A percentile compares a stretch with the other conserved stretches of the same genome.
Evolutionary conservation across 805 yeast genomes (phyloP).

Genomic region (Sporopachydermia lactativora): DNA sequence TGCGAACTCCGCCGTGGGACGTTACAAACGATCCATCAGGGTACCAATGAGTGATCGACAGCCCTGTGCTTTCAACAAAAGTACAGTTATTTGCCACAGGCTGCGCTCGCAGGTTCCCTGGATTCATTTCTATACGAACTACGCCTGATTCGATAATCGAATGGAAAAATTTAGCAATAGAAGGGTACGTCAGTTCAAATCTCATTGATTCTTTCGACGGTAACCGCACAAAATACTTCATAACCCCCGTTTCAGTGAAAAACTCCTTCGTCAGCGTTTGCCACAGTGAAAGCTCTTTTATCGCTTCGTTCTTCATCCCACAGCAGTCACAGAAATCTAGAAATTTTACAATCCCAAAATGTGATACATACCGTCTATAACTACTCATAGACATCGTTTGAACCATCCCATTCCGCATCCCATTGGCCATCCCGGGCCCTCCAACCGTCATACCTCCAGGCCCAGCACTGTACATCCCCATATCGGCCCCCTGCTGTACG

Average conservation of each 20-base stretch:
- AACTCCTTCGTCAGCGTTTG: conserved; percentile 31
- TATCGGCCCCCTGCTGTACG: too few relatives aligned
- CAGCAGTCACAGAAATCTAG: conserved; percentile 1
- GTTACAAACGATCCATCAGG: conserved; percentile 59
- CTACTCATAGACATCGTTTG: neutral
- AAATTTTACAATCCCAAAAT: neutral
- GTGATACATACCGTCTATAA: neutral
- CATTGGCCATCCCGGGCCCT: too few relatives aligned
- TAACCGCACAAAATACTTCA: conserved; percentile 32
- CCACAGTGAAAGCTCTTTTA: conserved; percentile 34
- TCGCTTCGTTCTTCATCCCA: neutral
- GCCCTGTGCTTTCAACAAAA: conserved; percentile 37
- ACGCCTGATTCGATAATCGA: conserved; percentile 39
- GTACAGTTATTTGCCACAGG: conserved; percentile 39
- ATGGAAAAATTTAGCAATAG: conserved; percentile 50
- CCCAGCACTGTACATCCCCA: too few relatives aligned
- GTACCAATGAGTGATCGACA: conserved; percentile 36
- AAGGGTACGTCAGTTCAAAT: conserved; percentile 48
- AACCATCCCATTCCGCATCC: too few relatives aligned
- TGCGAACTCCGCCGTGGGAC: conserved; percentile 45
- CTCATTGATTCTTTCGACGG: conserved; percentile 31
- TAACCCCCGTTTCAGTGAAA: conserved; percentile 36
- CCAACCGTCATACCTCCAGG: too few relatives aligned
- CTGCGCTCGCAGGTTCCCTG: conserved; percentile 35
- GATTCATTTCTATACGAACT: conserved; percentile 33